Conservation (phyloP, 202 grass and related monocot genomes). For the Zizania palustris region DNA sequence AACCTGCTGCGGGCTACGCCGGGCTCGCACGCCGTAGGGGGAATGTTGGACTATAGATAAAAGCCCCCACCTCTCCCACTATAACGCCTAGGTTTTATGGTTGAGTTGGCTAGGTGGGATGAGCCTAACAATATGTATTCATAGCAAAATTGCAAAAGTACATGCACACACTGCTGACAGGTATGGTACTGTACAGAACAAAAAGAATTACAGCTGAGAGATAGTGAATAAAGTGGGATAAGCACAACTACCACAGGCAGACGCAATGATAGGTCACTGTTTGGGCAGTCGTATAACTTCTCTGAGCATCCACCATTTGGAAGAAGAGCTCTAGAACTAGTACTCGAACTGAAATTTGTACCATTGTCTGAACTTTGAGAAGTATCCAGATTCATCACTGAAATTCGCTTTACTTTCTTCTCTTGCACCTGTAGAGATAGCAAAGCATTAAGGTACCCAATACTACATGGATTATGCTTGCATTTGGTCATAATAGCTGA, state of each 20-base stretch:
- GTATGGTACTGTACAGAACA: conserved; percentile 31
- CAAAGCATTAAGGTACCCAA: conserved; percentile 31
- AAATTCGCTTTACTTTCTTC: conserved; percentile 79
- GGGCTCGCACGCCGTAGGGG: too few species aligned
- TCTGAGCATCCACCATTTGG: conserved; percentile 71
- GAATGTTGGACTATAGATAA: too few species aligned
- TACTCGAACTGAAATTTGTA: conserved; percentile 49
- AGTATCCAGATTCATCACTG: conserved; percentile 73
- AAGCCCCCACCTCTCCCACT: too few species aligned
- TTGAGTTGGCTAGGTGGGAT: too few species aligned
- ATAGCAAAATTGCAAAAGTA: neutral
- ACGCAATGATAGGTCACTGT: conserved; percentile 50
- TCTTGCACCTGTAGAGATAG: conserved; percentile 72
- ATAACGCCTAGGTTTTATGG: too few species aligned
- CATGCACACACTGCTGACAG: conserved; percentile 26
- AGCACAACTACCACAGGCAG: conserved; percentile 86
- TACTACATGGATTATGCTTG: conserved; percentile 8
- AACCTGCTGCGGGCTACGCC: too few species aligned
- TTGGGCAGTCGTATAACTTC: conserved; percentile 37
- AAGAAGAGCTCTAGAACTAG: conserved; percentile 45
- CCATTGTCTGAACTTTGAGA: conserved; percentile 54
- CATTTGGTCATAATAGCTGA: conserved; percentile 17
- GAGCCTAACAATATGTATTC: too few species aligned
- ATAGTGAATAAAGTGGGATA: conserved; percentile 44
- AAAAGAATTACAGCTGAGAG: conserved; percentile 24